Evolutionary conservation across 2,329 filamentous ascomycete species (phyloP), one percentile per base, ranked within the genome.

Genomic region (Ilyonectria sp.): DNA sequence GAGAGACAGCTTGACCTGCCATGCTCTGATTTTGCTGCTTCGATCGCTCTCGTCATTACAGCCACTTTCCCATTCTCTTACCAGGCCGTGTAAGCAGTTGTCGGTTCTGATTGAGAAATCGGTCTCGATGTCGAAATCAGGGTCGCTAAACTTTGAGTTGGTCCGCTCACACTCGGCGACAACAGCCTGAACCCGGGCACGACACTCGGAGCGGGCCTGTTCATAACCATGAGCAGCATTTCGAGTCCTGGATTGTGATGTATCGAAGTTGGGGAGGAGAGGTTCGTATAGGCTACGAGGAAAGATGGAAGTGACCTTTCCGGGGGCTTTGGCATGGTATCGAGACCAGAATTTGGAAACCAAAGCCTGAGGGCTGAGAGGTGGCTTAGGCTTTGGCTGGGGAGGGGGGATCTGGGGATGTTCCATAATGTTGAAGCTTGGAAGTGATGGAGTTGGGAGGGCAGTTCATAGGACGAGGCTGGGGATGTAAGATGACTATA

Each of bases 91-190:
- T 33, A 84, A 77, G 49, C 82, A 84, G 69, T 84, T 83, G 21
- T 74, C 57, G 11, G 73, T 58, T 1, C 55, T 46, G 6, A 83
- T 85, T 71, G 53, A 57, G 57, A 73, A 72, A 63, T 85, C 83
- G 6, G 70, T 66, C 70, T 84, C 83, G 55, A 84, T 80, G 63
- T 84, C 82, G 63, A 84, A 85, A 69, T 84, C 82, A 1, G 81
- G 77, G 57, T 85, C 83, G 50, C 80, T 83, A 63, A 82, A 85
- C 73, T 83, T 85, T 63, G 82, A 78, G 67, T 85, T 85, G 26
- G 81, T 84, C 31, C 82, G 81, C 47, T 80, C 74, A 73, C 82
- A 85, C 68, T 84, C 82, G 46, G 76, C 76, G 44, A 83, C 78
- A 59, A 84, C 79, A 43, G 80, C 79, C 43, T 73, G 76, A 17